Percentiles rank a stretch among this genome's conserved stretches.
Evolutionary conservation across 768 basidiomycete genomes (phyloP).

Genomic region (Pisolithus sp.): DNA sequence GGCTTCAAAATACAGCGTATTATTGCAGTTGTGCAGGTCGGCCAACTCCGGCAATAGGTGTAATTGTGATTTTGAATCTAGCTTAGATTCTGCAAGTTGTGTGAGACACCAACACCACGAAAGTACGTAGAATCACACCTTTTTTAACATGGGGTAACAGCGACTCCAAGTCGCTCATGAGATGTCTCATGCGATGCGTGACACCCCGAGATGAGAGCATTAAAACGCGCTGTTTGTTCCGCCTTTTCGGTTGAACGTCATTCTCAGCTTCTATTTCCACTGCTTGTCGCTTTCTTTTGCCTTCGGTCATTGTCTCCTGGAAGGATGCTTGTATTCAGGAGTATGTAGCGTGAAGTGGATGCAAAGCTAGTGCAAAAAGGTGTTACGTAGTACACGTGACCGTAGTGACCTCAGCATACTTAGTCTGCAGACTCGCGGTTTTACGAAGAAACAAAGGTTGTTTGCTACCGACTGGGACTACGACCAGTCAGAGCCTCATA

Average conservation of each 20-base stretch:
- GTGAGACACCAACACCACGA: neutral
- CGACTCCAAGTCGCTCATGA: constrained; percentile 90
- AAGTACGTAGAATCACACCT: constrained; percentile 40
- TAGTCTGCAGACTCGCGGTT: too few species aligned
- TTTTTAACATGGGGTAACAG: constrained; percentile 95
- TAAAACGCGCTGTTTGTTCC: constrained; percentile 94
- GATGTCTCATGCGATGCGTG: constrained; percentile 93
- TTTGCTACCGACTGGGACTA: too few species aligned
- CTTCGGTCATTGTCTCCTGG: constrained; percentile 14
- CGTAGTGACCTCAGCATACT: too few species aligned
- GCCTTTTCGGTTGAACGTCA: constrained; percentile 45
- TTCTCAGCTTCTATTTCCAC: constrained; percentile 57
- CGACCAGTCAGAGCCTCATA: too few species aligned
- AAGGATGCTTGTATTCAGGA: too few species aligned
- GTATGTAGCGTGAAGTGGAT: too few species aligned
- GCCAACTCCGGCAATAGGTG: constrained; percentile 92
- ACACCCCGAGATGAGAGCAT: constrained; percentile 90
- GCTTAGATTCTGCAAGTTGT: constrained; percentile 72
- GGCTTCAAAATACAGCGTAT: constrained; percentile 95
- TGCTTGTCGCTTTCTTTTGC: constrained; percentile 57
- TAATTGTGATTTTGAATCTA: constrained; percentile 94
- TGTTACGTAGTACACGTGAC: too few species aligned
- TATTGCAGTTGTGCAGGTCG: constrained; percentile 97
- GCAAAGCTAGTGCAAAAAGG: too few species aligned
- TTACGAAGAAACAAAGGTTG: too few species aligned